Evolutionary conservation across 2,329 filamentous ascomycete genomes (phyloP), one percentile per base, ranked within the genome.

Genomic region (Cadophora gregata): DNA sequence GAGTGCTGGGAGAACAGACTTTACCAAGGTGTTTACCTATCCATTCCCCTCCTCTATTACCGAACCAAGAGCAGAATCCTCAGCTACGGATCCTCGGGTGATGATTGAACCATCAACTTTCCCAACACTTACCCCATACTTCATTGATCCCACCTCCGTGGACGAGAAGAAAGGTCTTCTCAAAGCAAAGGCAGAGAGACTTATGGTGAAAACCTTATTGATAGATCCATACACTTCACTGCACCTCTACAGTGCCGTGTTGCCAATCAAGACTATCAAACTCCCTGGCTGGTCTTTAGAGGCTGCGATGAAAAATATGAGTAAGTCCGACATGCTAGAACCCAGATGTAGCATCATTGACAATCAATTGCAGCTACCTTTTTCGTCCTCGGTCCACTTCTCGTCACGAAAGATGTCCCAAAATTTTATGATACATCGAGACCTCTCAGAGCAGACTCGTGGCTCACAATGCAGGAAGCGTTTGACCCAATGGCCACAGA

Each of bases 151-250:
- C 9, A 47, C 53, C 6, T 36, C 29, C 1, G 62, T 51, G 14
- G 62, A 64, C 19, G 42, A 48, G 2, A 64, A 24, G 16, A 62
- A 51, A 14, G 59, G 36, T 19, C 59, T 62, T 5, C 59, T 62
- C 6, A 62, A 51, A 14, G 14, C 29, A 36, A 45, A 62, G 36
- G 38, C 53, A 16, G 53, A 31, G 9, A 59, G 42, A 21, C 33
- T 63, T 24, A 45, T 45, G 12, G 56, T 67, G 27, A 67, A 61
- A 21, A 64, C 59, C 2, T 29, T 68, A n/a, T 36, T 68, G 21
- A 63, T 68, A 6, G 66, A 68, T 61, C 66, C 66, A 29, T 68
- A 65, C 38, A 68, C 66, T 2, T 36, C 59, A n/a, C 24, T 68
- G 16, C 63, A 68, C 29, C 14, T 53, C 1, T 68, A 63, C 55